Percentiles rank a stretch among this genome's conserved stretches.
Conservation (phyloP, 2,329 filamentous ascomycete species). For the Teratosphaeria gauchensis region DNA sequence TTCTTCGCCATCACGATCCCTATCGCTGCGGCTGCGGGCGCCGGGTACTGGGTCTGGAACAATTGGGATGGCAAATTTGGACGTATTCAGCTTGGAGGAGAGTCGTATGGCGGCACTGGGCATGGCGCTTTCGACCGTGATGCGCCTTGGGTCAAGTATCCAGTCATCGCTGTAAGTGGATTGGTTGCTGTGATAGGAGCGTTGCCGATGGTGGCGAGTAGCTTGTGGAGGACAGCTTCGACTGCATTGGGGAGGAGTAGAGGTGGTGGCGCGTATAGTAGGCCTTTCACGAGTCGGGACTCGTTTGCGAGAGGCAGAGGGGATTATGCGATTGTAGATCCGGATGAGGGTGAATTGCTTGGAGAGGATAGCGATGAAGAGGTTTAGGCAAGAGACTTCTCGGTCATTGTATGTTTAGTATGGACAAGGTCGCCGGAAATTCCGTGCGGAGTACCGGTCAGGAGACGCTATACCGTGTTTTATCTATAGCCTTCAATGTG, state of each 20-base stretch:
- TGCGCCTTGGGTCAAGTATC: constrained; percentile 69
- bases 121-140: constrained; percentile 54
- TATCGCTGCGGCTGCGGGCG: constrained; percentile 56
- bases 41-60: constrained; percentile 76
- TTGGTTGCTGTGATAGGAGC: constrained; percentile 47
- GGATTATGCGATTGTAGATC: constrained; percentile 82
- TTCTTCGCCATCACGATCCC: constrained; percentile 81
- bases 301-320: constrained; percentile 78
- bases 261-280: constrained; percentile 39
- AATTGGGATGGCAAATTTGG: constrained; percentile 89
- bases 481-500: background rate
- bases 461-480: background rate
- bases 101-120: constrained; percentile 4
- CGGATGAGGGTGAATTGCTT: constrained; percentile 87
- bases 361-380: constrained; percentile 56
- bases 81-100: constrained; percentile 74
- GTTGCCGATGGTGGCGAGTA: constrained; percentile 58
- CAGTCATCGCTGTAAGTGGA: constrained; percentile 42
- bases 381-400: constrained; percentile 1
- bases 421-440: background rate
- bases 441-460: too few species aligned
- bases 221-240: constrained; percentile 59
- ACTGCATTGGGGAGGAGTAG: constrained; percentile 42
- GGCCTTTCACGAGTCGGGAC: constrained; percentile 76
- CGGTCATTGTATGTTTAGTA: background rate